These are phyloP conservation scores for Chrysochromulina parva DNA, from an alignment of 78 protist genomes.

Conservation along the genomic window DNA sequence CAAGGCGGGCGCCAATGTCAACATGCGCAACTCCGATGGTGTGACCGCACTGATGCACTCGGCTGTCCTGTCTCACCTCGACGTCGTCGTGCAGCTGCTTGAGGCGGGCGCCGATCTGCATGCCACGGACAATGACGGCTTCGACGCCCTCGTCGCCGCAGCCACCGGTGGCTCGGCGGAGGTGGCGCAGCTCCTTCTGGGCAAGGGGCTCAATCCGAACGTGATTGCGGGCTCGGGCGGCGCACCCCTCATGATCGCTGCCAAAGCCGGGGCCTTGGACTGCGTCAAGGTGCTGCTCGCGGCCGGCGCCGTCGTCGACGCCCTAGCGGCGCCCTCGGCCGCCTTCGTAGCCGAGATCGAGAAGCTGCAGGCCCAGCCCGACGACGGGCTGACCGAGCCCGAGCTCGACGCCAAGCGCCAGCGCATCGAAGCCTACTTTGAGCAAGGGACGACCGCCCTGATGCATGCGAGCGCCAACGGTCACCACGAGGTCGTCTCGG, in stretches of 20 bases:
- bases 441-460: not conserved
- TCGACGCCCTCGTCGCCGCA: not conserved
- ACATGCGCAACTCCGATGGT: not conserved
- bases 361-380: not conserved
- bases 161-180: not conserved
- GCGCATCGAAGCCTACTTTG: not conserved
- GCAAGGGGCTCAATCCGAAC: not conserved
- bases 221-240: conserved; percentile 21
- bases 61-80: not conserved
- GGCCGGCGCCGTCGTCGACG: not conserved
- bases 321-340: not conserved
- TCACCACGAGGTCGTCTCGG: not conserved
- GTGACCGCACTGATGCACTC: not conserved
- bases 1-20: not conserved
- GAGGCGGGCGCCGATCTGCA: not conserved
- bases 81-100: not conserved
- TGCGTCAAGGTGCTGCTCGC: not conserved
- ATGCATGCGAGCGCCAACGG: not conserved
- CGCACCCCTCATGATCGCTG: not conserved
- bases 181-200: not conserved
- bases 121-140: not conserved
- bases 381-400: not conserved
- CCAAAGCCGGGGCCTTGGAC: not conserved
- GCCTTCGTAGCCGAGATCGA: not conserved
- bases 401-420: not conserved